Evolutionary conservation across 208 protist genomes (phyloP), one percentile per base, ranked within the genome.

Genomic region (Wallacemonas sp.): DNA sequence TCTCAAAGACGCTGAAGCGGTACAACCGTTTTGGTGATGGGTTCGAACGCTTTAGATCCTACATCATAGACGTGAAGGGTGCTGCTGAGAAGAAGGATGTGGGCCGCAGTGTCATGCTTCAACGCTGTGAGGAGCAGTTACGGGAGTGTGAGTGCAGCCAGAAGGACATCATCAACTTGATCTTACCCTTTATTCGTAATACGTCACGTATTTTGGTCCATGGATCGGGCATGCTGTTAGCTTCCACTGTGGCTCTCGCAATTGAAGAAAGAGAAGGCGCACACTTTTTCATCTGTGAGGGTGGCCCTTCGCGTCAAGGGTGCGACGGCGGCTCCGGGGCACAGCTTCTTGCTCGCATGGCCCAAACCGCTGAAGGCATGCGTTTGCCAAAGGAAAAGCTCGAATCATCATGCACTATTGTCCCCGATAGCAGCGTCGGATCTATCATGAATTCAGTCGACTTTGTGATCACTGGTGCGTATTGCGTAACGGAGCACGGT

Each of bases 401-500:
- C 14, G 45, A 38, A 4, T 28, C 76, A 55, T 92, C 80, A 33
- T 94, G 87, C 62, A 91, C 78, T 1, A 83, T 98, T 33, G 93
- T 98, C 34, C 89, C 88, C 11, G 94, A 98, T 66, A 93, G 88
- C 44, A 88, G 78, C 41, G 86, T 97, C 11, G 92, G 91, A 44
- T 79, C 82, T 2, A 76, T 96, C 5, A 85, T 96, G 81, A 89
- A 74, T 27, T 79, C 82, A 46, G 93, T 99, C 3, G 97, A 99
- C 68, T 93, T 99, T 77, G 97, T 99, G 9, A 75, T 99, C 1
- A 93, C 92, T 47, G 98, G 98, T 31, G 98, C 98, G 17, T 98
- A 98, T 61, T 98, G 94, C 62, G 98, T 99, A 1, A 98, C 98
- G 15, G 98, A 99, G 77, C 99, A 97, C 59, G 99, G 99, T 19